phyloP scores from a whole-genome alignment of 179 eudicot species.

The Corrigiola litoralis region DNA sequence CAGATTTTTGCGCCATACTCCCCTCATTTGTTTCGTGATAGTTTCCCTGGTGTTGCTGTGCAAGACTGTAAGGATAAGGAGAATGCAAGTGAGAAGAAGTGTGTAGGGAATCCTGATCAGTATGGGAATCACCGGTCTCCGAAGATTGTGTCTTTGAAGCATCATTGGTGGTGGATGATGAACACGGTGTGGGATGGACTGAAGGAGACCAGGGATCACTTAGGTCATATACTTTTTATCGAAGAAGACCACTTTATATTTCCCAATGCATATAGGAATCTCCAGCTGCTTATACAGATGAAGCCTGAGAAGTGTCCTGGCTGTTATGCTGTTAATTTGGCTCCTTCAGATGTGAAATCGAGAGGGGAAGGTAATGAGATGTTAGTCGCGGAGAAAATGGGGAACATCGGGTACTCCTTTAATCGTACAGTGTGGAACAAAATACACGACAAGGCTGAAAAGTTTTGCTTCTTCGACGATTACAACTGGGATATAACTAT shows the following conservation, averaged over 20 bases:
- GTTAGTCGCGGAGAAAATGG: conserved; percentile 84
- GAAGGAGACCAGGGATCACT: conserved; percentile 56
- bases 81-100: conserved; percentile 40
- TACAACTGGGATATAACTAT: conserved; percentile 98
- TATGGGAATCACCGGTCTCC: conserved; percentile 86
- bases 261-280: conserved; percentile 80
- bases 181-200: conserved; percentile 92
- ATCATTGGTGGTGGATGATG: conserved; percentile 99
- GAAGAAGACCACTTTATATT: conserved; percentile 92
- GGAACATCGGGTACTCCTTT: conserved; percentile 86
- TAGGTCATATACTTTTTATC: conserved; percentile 83
- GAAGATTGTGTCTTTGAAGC: conserved; percentile 87
- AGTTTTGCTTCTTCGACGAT: conserved; percentile 84
- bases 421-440: conserved; percentile 80
- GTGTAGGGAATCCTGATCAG: conserved; percentile 80
- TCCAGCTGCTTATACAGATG: conserved; percentile 53
- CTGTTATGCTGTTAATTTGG: conserved; percentile 81
- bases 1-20: conserved; percentile 89
- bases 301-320: conserved; percentile 69
- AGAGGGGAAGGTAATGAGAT: conserved; percentile 64
- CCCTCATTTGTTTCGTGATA: conserved; percentile 62
- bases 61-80: conserved; percentile 74
- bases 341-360: conserved; percentile 73
- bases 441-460: conserved; percentile 62
- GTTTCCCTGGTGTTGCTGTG: conserved; percentile 75